phyloP scores from a whole-genome alignment of 441 rosid genomes.

The Eruca vesicaria region DNA sequence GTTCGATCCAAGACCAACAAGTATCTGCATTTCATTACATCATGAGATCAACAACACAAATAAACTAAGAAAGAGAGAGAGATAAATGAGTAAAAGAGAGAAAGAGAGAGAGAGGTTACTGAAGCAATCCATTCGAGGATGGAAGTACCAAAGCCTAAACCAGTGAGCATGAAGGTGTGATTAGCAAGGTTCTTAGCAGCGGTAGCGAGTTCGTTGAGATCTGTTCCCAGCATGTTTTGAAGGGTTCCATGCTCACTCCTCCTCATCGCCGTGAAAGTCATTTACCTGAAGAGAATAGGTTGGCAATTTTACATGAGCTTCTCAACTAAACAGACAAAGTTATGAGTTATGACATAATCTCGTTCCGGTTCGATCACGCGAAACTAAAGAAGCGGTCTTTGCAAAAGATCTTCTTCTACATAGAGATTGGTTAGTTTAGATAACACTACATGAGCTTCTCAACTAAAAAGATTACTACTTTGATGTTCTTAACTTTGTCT shows the following conservation, averaged over 20 bases:
- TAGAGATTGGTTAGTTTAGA: too few species aligned
- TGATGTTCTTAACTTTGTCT: too few species aligned
- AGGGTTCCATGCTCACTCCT: conserved; percentile 33
- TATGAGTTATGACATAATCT: too few species aligned
- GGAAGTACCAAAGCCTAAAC: conserved; percentile 50
- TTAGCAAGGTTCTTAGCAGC: conserved; percentile 50
- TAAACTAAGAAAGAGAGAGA: conserved; percentile 17
- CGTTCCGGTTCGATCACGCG: too few species aligned
- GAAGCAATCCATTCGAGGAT: conserved; percentile 65
- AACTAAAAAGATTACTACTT: too few species aligned
- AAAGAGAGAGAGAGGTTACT: conserved; percentile 30
- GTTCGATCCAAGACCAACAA: conserved; percentile 86
- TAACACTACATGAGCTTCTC: too few species aligned
- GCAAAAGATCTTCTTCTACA: too few species aligned
- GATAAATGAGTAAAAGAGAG: not conserved
- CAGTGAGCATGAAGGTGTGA: conserved; percentile 45
- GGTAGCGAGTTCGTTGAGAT: conserved; percentile 44
- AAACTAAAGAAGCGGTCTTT: too few species aligned
- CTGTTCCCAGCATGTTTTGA: conserved; percentile 34
- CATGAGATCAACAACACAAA: conserved; percentile 1
- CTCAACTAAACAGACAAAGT: too few species aligned
- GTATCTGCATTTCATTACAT: conserved; percentile 52
- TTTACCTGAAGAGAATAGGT: not conserved
- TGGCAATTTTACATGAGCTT: conserved; percentile 16
- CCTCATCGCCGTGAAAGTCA: conserved; percentile 37